Percentiles rank a stretch among this genome's conserved stretches.
phyloP scores from a whole-genome alignment of 345 rosid species.

The Bruguiera gymnorhiza region DNA sequence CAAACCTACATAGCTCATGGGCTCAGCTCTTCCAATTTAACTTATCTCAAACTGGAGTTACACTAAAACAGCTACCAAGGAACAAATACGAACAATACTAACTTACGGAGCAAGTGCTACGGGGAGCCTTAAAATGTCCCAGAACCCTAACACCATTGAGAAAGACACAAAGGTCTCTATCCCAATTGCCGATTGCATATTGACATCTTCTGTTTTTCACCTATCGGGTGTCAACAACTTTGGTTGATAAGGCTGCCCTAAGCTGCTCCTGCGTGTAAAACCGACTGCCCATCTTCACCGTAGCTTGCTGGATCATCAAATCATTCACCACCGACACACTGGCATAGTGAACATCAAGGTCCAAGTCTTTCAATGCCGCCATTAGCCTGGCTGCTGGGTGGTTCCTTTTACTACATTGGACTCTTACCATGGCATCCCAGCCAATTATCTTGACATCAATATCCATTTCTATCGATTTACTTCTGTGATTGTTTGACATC shows the following conservation, averaged over 20 bases:
- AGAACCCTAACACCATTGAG: conserved; percentile 17
- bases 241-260: conserved; percentile 51
- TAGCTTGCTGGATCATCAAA: conserved; percentile 95
- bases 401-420: conserved; percentile 71
- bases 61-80: conserved; percentile 21
- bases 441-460: conserved; percentile 88
- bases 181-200: conserved; percentile 4
- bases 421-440: conserved; percentile 79
- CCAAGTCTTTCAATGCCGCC: conserved; percentile 81
- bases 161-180: conserved; percentile 14
- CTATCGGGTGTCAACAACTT: conserved; percentile 46
- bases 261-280: conserved; percentile 83
- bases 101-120: conserved; percentile 33
- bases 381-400: conserved; percentile 90
- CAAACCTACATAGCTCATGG: conserved; percentile 11
- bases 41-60: conserved; percentile 17
- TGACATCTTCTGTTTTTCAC: not conserved
- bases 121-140: conserved; percentile 48
- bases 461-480: conserved; percentile 54
- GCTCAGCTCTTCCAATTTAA: conserved; percentile 19
- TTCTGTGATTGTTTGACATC: conserved; percentile 27
- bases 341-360: conserved; percentile 84
- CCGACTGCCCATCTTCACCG: conserved; percentile 81
- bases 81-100: conserved; percentile 20
- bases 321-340: conserved; percentile 84